Evolutionary conservation across 495 filamentous ascomycete genomes (phyloP).

Genomic region (Lasiosphaeria miniovina): DNA sequence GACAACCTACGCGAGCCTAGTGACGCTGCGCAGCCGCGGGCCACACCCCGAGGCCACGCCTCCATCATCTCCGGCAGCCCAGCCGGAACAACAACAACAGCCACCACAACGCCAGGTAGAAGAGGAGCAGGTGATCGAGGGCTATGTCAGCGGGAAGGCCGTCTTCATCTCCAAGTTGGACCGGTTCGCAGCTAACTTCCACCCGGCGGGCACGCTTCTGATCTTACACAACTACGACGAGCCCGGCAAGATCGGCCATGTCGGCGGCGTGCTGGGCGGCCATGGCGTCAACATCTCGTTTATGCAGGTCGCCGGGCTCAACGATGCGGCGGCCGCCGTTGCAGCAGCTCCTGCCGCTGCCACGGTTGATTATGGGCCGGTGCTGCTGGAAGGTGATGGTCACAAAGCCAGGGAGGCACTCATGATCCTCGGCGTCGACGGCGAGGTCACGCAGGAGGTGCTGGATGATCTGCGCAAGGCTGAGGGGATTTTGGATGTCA

Average conservation of each 20-base stretch:
- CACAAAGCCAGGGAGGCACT: conserved; percentile 54
- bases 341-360: conserved; percentile 19
- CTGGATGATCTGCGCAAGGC: conserved; percentile 50
- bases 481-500: conserved; percentile 62
- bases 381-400: conserved; percentile 11
- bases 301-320: conserved; percentile 61
- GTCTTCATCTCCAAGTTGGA: conserved; percentile 64
- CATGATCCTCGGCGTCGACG: conserved; percentile 69
- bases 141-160: conserved; percentile 57
- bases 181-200: conserved; percentile 61
- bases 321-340: conserved; percentile 34
- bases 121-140: conserved; percentile 57
- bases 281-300: conserved; percentile 67
- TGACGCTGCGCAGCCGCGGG: conserved; percentile 48
- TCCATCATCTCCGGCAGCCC: too few species aligned
- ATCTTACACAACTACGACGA: conserved; percentile 70
- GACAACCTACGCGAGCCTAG: conserved; percentile 52
- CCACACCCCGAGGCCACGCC: conserved; percentile 13
- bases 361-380: conserved; percentile 23
- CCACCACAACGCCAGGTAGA: conserved; percentile 9
- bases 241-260: conserved; percentile 70
- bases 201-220: conserved; percentile 60
- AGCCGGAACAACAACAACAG: too few species aligned
- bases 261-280: conserved; percentile 59
- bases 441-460: conserved; percentile 52